Conservation (phyloP, 108 stramenopile genomes). For the Skeletonema costatum region DNA sequence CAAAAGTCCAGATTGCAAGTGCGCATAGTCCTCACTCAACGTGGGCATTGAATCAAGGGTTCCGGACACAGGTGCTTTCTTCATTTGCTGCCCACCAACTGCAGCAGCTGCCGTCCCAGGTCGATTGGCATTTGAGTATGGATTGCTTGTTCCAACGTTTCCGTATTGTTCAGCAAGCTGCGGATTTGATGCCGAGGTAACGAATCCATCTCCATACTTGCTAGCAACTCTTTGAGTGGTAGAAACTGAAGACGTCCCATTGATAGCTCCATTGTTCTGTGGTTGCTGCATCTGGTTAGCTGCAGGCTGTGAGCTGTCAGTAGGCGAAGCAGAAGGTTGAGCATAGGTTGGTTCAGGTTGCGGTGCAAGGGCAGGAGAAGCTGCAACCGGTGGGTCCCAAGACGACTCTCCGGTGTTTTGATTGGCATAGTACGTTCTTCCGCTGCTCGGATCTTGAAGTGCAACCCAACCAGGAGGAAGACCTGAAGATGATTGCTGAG, state of each 20-base stretch:
- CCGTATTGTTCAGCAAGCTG: conserved; percentile 87
- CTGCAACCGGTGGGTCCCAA: conserved; percentile 74
- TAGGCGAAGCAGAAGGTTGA: neutral
- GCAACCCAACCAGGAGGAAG: conserved; percentile 83
- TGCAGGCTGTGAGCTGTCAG: neutral
- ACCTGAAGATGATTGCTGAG: conserved; percentile 41
- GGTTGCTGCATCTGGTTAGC: conserved; percentile 11
- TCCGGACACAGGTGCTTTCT: conserved; percentile 69
- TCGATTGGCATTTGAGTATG: conserved; percentile 70
- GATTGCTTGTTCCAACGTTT: conserved; percentile 89
- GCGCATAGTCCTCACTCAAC: conserved; percentile 54
- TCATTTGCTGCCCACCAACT: conserved; percentile 26
- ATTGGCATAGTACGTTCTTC: conserved; percentile 77
- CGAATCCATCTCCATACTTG: conserved; percentile 91
- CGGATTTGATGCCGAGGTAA: conserved; percentile 85
- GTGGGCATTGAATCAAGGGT: conserved; percentile 56
- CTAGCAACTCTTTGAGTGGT: conserved; percentile 62
- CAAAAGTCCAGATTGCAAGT: conserved; percentile 66
- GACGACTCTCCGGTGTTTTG: conserved; percentile 61
- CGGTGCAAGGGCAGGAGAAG: conserved; percentile 24
- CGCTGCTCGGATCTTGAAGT: conserved; percentile 75
- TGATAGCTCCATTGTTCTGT: neutral
- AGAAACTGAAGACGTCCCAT: conserved; percentile 1
- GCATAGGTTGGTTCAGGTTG: conserved; percentile 9
- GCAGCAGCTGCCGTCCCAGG: conserved; percentile 78